A percentile compares a stretch with the other conserved stretches of the same genome.
phyloP scores from a whole-genome alignment of 768 basidiomycete species.

The Leccinum truebloodii region DNA sequence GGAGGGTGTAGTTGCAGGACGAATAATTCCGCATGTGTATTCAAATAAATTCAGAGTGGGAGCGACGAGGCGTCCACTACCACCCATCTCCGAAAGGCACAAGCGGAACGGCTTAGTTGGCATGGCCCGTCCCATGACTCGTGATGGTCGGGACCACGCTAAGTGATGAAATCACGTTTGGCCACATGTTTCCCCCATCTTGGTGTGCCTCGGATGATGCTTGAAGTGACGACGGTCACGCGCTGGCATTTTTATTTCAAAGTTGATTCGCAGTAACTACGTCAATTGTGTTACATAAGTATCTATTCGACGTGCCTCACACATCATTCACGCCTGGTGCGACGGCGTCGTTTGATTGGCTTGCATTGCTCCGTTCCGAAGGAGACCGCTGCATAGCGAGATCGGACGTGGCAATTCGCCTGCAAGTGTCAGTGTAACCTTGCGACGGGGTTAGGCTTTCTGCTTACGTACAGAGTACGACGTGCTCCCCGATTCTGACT shows the following conservation, averaged over 20 bases:
- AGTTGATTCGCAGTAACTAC: background rate
- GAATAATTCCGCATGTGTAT: background rate
- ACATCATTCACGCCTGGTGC: background rate
- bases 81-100: background rate
- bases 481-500: background rate
- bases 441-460: too few species aligned
- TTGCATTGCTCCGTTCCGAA: background rate
- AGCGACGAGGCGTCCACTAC: background rate
- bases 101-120: background rate
- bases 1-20: too few species aligned
- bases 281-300: too few species aligned
- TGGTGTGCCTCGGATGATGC: too few species aligned
- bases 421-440: too few species aligned
- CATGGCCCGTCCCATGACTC: background rate
- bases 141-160: too few species aligned
- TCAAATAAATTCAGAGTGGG: background rate
- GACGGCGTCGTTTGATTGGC: background rate
- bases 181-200: too few species aligned
- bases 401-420: too few species aligned
- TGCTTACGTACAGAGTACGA: background rate
- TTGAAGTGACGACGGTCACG: too few species aligned
- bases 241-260: too few species aligned
- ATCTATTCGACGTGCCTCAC: background rate
- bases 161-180: too few species aligned
- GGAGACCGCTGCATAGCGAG: too few species aligned